Percentiles rank a stretch among this genome's conserved stretches.
Conservation (phyloP, 768 basidiomycete species). For the Heimioporus sp. region DNA sequence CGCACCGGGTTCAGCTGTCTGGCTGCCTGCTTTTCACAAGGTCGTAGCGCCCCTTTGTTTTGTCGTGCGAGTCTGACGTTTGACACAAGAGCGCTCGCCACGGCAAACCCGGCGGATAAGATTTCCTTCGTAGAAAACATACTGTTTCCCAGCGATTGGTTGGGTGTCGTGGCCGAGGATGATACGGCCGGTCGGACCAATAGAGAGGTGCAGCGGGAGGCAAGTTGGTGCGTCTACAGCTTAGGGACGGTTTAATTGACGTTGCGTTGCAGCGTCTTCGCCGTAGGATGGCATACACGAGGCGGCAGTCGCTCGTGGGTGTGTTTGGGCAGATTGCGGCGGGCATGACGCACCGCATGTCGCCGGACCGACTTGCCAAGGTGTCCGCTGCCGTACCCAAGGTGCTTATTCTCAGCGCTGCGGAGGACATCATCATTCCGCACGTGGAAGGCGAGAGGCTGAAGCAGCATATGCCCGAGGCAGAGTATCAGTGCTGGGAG, state of each 20-base stretch:
- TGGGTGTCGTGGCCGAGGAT: constrained; percentile 45
- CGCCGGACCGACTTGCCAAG: constrained; percentile 41
- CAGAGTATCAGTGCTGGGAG: constrained; percentile 55
- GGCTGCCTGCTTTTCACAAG: constrained; percentile 38
- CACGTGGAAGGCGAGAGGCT: constrained; percentile 50
- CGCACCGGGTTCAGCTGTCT: constrained; percentile 34
- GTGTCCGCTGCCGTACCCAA: constrained; percentile 65
- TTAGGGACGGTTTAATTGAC: background rate
- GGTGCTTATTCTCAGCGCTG: constrained; percentile 64
- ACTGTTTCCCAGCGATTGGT: constrained; percentile 61
- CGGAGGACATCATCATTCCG: constrained; percentile 58
- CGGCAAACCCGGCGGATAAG: constrained; percentile 43
- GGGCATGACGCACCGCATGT: constrained; percentile 59
- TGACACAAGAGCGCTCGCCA: constrained; percentile 32
- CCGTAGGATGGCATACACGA: constrained; percentile 48
- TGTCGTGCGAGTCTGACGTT: constrained; percentile 4
- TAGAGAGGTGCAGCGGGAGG: constrained; percentile 55
- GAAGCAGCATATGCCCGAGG: constrained; percentile 55
- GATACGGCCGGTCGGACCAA: constrained; percentile 57
- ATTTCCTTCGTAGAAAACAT: constrained; percentile 52
- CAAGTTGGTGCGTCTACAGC: constrained; percentile 21
- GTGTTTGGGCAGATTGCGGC: constrained; percentile 73
- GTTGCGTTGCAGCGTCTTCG: constrained; percentile 38
- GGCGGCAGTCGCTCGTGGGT: constrained; percentile 59
- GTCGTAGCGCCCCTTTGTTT: constrained; percentile 17